Evolutionary conservation across 352 stramenopile species (phyloP), one percentile per base, ranked within the genome.

Genomic region (Thalassiosira oceanica): DNA sequence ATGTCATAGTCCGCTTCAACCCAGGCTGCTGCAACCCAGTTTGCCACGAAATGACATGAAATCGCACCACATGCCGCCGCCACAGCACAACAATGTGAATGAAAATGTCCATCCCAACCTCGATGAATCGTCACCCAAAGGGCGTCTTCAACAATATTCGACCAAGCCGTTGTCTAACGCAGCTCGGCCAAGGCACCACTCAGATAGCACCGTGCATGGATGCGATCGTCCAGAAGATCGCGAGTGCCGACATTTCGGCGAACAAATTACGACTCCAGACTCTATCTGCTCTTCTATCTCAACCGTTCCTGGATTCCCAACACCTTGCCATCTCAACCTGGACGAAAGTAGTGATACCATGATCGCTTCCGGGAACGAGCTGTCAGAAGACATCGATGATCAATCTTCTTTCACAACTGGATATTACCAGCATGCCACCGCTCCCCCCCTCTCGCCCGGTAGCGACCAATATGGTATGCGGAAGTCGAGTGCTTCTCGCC

Each of bases 201-300:
- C 15, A 27, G 33, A 11, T 15, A 26, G 21, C 33, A 28, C 15
- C 28, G 29, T 36, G 4, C 41, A 44, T 50, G 41, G 35, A 23
- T n/a, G 42, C 16, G 7, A 23, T 41, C 6, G 33, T 29, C 53
- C 21, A 28, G 26, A 27, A 13, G 52, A 56, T 18, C n/a, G 13
- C 28, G 23, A 61, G 36, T 44, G 21, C 51, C n/a, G 37, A 8
- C 10, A 18, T 6, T 13, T 58, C 26, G 28, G 54, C 18, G 15
- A 26, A 29, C 37, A 46, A 60, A 54, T 31, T 15, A 39, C 13
- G 54, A 78, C 18, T 55, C 61, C 8, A 10, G 61, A 6, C 42
- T 73, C 15, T 79, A 60, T 23, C 69, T 39, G 35, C 24, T 79
- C 69, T 26, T 65, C 69, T 23, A 49, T 79, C 15, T 72, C 69